Conservation (phyloP, 2,329 filamentous ascomycete species). For the Alternaria angustiovoidea region DNA sequence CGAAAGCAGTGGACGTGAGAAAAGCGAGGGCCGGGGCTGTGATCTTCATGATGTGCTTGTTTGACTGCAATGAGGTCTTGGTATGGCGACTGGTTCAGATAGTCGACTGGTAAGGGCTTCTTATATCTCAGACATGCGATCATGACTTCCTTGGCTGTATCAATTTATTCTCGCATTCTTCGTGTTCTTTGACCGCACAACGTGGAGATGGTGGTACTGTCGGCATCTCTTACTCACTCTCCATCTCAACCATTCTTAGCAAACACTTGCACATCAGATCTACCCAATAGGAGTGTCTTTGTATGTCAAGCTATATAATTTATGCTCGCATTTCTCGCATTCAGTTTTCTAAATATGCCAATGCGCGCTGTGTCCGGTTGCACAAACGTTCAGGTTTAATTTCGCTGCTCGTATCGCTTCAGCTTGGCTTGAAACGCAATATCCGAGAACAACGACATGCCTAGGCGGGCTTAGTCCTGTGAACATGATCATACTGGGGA, state of each 20-base stretch:
- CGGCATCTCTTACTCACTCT: background rate
- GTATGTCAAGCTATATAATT: background rate
- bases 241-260: background rate
- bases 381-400: constrained; percentile 1
- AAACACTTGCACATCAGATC: background rate
- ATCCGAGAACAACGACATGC: background rate
- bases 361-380: background rate
- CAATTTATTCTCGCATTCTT: background rate
- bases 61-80: background rate
- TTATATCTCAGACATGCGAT: background rate
- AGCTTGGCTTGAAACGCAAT: background rate
- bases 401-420: background rate
- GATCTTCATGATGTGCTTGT: background rate
- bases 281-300: background rate
- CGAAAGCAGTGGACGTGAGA: background rate
- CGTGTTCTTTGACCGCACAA: background rate
- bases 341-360: no score
- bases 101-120: background rate
- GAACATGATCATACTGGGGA: background rate
- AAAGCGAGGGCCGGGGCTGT: background rate
- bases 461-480: background rate
- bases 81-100: background rate
- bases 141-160: background rate
- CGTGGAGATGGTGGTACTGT: background rate
- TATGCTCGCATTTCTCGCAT: background rate